Percentiles rank a stretch among this genome's conserved stretches.
Evolutionary conservation across 306 rosid genomes (phyloP).

Genomic region (Clitoria ternatea): DNA sequence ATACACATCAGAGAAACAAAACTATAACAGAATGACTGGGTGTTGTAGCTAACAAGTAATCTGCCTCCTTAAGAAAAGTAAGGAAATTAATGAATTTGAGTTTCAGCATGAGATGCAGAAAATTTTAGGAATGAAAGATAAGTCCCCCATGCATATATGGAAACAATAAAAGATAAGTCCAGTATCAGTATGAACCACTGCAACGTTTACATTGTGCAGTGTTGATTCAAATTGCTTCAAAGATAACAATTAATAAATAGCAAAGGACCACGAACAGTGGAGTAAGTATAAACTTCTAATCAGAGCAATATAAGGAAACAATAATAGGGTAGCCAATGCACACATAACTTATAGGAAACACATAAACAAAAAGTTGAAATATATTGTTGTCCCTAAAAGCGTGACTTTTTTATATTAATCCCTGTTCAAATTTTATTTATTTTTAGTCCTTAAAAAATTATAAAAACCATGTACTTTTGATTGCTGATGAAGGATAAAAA

Average conservation of each 20-base stretch:
- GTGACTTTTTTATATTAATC: neutral
- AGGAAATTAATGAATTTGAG: neutral
- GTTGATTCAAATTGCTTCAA: neutral
- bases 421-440: neutral
- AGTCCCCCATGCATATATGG: neutral
- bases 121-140: slow-evolving; percentile 3
- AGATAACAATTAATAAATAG: neutral
- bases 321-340: slow-evolving; percentile 9
- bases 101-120: slow-evolving; percentile 15
- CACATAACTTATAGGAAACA: slow-evolving; percentile 10
- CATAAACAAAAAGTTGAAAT: neutral
- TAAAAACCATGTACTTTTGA: neutral
- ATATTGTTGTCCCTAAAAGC: neutral
- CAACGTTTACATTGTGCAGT: neutral
- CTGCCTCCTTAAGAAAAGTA: neutral
- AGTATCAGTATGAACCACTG: neutral
- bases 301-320: slow-evolving; percentile 4
- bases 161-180: slow-evolving; percentile 7
- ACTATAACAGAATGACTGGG: neutral
- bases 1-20: neutral
- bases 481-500: neutral
- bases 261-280: neutral
- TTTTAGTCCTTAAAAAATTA: neutral
- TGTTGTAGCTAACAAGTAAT: neutral
- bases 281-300: too few relatives aligned